phyloP scores from a whole-genome alignment of 352 stramenopile species.

The Blastocystis sp. region DNA sequence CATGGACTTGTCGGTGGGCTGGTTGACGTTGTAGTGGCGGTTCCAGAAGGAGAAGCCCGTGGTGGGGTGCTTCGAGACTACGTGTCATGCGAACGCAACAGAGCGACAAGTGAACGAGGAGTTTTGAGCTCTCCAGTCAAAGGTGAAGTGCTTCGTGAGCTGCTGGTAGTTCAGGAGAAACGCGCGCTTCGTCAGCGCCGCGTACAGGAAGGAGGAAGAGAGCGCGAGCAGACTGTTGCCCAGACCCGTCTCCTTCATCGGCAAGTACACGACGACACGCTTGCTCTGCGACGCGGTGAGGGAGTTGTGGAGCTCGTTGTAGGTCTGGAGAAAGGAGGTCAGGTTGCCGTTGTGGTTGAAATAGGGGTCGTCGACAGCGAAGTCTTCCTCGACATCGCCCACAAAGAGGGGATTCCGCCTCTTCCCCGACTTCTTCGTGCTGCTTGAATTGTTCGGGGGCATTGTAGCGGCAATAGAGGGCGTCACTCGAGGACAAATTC shows the following conservation, averaged over 20 bases:
- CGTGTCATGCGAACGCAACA: not conserved
- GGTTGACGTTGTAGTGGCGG: constrained; percentile 37
- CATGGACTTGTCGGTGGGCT: constrained; percentile 46
- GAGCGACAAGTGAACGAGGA: constrained; percentile 40
- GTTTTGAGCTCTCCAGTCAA: not conserved
- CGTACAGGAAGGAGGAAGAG: constrained; percentile 42
- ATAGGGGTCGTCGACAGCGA: constrained; percentile 22
- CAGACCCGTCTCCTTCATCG: constrained; percentile 52
- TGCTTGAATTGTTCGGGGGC: no score
- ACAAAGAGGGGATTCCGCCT: constrained; percentile 38
- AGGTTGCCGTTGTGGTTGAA: constrained; percentile 49
- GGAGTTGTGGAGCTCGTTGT: constrained; percentile 17
- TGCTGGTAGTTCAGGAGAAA: constrained; percentile 39
- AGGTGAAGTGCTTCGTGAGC: constrained; percentile 44
- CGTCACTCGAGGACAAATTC: no score
- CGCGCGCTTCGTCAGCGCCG: constrained; percentile 26
- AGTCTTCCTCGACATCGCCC: constrained; percentile 14
- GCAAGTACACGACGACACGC: constrained; percentile 13
- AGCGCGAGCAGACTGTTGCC: constrained; percentile 45
- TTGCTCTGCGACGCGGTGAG: constrained; percentile 24
- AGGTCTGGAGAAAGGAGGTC: constrained; percentile 10
- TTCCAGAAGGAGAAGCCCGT: constrained; percentile 25
- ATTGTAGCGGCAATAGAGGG: no score
- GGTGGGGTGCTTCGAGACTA: not conserved
- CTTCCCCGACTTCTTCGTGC: no score